Evolutionary conservation across 495 filamentous ascomycete genomes (phyloP).

Genomic region (Evernia prunastri): DNA sequence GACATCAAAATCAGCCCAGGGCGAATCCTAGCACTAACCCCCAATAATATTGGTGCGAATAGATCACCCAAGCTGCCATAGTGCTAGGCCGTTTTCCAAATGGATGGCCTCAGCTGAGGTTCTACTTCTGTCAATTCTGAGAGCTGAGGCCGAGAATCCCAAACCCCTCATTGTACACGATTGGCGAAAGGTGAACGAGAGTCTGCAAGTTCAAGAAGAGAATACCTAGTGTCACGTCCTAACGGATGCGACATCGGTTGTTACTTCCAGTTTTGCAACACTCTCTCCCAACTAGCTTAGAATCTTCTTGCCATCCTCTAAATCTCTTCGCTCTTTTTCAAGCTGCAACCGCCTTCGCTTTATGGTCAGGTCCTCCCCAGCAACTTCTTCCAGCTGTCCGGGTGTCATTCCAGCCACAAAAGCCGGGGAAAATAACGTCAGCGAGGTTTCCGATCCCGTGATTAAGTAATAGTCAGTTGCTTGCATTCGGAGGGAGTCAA

Average conservation of each 20-base stretch:
- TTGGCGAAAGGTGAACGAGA: not conserved
- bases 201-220: not conserved
- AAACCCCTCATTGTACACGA: not conserved
- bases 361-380: conserved; percentile 37
- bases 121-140: not conserved
- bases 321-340: conserved; percentile 29
- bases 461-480: conserved; percentile 34
- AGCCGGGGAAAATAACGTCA: conserved; percentile 32
- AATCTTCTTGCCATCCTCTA: conserved; percentile 36
- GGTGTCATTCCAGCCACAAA: conserved; percentile 34
- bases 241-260: not conserved
- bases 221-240: not conserved
- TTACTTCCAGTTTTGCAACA: not conserved
- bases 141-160: not conserved
- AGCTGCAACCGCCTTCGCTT: conserved; percentile 29
- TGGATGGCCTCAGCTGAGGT: not conserved
- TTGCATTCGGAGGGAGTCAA: conserved; percentile 49
- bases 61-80: not conserved
- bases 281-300: conserved; percentile 2
- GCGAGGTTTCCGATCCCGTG: conserved; percentile 29
- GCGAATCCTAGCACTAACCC: not conserved
- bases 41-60: not conserved
- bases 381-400: conserved; percentile 40
- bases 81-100: not conserved
- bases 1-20: not conserved